Conservation (phyloP, 495 filamentous ascomycete species). For the Aspergillus baeticus region DNA sequence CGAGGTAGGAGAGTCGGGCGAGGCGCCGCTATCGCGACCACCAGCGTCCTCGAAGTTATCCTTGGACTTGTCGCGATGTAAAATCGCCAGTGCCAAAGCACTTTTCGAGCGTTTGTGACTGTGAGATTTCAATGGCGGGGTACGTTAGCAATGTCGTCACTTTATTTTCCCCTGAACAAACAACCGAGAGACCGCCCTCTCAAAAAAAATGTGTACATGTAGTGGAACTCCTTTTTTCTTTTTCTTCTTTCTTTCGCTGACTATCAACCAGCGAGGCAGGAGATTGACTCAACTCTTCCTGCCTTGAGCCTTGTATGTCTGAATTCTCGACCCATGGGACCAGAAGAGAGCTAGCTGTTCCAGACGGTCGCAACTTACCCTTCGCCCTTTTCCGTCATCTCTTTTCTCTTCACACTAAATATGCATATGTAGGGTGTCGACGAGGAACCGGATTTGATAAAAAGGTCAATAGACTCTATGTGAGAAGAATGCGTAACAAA, state of each 20-base stretch:
- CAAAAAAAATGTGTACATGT: no score
- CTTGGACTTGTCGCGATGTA: slow-evolving; percentile 52
- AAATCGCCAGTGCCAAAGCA: slow-evolving; percentile 49
- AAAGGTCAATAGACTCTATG: not conserved
- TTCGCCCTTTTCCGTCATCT: slow-evolving; percentile 31
- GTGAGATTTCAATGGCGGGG: slow-evolving; percentile 18
- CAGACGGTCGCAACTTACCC: slow-evolving; percentile 20
- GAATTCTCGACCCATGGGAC: slow-evolving; percentile 14
- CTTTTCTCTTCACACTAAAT: slow-evolving; percentile 8
- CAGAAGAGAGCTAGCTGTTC: not conserved
- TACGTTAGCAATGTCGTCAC: slow-evolving; percentile 26
- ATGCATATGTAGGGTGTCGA: slow-evolving; percentile 2
- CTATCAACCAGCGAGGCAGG: no score
- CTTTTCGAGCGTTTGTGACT: slow-evolving; percentile 58
- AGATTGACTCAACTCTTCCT: not conserved
- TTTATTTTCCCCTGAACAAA: not conserved
- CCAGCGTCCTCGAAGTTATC: slow-evolving; percentile 29
- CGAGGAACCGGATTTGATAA: not conserved
- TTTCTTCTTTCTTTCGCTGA: no score
- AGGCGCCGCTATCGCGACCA: slow-evolving; percentile 24
- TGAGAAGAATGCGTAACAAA: not conserved
- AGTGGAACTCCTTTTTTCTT: no score
- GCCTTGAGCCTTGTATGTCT: no score
- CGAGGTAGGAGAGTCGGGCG: slow-evolving; percentile 32
- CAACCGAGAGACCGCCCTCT: not conserved